These are phyloP conservation scores for Chlorella sp. DNA, from an alignment of 139 green algal genomes.

Conservation along the genomic window DNA sequence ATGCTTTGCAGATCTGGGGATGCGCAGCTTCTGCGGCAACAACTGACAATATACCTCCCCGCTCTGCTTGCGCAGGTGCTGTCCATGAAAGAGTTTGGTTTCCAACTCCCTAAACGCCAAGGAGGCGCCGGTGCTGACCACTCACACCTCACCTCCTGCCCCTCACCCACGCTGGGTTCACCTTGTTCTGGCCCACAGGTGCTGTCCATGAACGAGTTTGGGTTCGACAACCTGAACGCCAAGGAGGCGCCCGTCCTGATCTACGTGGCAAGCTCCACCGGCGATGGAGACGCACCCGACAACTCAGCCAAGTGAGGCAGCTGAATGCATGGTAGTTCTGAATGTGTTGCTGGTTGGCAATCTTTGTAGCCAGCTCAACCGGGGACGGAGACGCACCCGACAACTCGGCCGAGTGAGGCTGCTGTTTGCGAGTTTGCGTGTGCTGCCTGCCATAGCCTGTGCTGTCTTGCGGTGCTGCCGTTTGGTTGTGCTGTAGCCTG, in stretches of 20 bases:
- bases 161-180: too few species aligned
- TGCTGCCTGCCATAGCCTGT: too few species aligned
- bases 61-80: not conserved
- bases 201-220: slow-evolving; percentile 80
- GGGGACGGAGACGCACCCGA: not conserved
- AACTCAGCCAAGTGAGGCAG: slow-evolving; percentile 69
- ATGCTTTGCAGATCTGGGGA: too few species aligned
- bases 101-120: too few species aligned
- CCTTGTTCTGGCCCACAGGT: slow-evolving; percentile 30
- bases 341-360: not conserved
- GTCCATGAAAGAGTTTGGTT: not conserved
- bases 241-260: slow-evolving; percentile 52
- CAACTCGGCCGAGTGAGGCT: not conserved
- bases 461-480: too few species aligned
- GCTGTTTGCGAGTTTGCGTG: too few species aligned
- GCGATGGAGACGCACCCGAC: slow-evolving; percentile 95
- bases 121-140: too few species aligned
- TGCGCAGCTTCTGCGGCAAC: too few species aligned
- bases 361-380: not conserved
- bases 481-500: too few species aligned
- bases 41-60: too few species aligned
- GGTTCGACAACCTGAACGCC: slow-evolving; percentile 62
- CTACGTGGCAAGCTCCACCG: slow-evolving; percentile 74
- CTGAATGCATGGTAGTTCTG: too few species aligned
- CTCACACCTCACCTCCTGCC: too few species aligned